Percentiles rank a stretch among this genome's conserved stretches.
phyloP scores from a whole-genome alignment of 768 basidiomycete genomes.

The Glaciozyma martinii region DNA sequence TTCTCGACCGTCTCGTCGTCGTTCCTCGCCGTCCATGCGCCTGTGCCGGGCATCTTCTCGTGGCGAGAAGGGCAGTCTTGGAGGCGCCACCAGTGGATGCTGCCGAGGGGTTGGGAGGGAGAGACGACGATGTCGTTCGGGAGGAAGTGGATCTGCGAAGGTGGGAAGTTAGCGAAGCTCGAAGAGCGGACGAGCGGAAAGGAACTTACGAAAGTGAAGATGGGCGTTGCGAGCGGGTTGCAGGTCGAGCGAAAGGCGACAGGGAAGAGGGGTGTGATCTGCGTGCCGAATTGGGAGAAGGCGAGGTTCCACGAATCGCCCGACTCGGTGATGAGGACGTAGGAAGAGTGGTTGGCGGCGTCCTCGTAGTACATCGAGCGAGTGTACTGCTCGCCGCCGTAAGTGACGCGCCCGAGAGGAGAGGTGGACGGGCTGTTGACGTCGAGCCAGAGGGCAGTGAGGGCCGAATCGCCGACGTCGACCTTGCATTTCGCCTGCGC shows the following conservation, averaged over 20 bases:
- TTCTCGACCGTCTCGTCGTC: neutral
- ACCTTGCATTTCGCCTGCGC: neutral
- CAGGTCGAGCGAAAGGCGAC: neutral
- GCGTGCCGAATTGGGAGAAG: slow-evolving; percentile 3
- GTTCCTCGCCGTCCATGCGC: slow-evolving; percentile 4
- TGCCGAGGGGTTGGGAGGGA: neutral
- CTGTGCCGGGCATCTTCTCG: neutral
- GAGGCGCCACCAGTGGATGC: slow-evolving; percentile 4
- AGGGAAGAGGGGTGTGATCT: neutral
- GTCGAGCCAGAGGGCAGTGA: slow-evolving; percentile 6
- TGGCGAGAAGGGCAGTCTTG: slow-evolving; percentile 2
- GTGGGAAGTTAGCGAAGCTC: too few species aligned
- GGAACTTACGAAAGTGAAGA: neutral
- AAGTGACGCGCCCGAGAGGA: slow-evolving; percentile 1
- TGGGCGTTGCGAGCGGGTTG: too few species aligned
- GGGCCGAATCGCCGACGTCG: neutral
- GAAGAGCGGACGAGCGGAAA: too few species aligned
- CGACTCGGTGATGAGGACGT: slow-evolving; percentile 1
- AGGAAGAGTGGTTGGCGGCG: neutral
- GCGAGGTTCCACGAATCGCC: neutral
- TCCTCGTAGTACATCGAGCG: neutral
- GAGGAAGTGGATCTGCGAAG: slow-evolving; percentile 5
- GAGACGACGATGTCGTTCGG: slow-evolving; percentile 12
- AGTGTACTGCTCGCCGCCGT: neutral
- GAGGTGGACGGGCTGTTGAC: neutral